Evolutionary conservation across 75 land plant species (phyloP).

Genomic region (Selaginella tamariscina): DNA sequence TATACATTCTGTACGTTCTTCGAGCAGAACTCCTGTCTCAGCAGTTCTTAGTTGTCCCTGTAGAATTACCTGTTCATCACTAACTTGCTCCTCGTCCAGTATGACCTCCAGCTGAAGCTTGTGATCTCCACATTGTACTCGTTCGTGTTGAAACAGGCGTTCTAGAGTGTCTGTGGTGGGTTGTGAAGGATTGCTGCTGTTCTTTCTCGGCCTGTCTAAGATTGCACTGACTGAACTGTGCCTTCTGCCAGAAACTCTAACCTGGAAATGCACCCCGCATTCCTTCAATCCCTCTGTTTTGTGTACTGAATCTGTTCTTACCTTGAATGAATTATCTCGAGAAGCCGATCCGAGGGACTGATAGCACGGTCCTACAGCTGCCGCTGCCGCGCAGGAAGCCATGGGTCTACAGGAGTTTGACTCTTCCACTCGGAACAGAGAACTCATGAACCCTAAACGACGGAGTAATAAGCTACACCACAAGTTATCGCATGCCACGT

Average conservation of each 20-base stretch:
- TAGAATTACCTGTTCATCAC: neutral
- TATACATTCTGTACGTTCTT: too few relatives aligned
- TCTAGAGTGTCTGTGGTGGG: neutral
- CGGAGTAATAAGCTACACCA: too few relatives aligned
- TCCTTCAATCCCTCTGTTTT: neutral
- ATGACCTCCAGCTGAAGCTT: too few relatives aligned
- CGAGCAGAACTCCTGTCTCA: too few relatives aligned
- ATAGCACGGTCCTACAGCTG: neutral
- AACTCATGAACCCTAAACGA: too few relatives aligned
- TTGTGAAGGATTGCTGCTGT: neutral
- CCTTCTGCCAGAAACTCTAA: neutral
- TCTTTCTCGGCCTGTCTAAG: neutral
- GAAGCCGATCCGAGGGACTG: neutral
- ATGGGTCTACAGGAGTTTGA: too few relatives aligned
- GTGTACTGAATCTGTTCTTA: neutral
- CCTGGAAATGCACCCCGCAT: neutral
- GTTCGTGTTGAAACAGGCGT: neutral
- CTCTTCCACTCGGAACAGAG: too few relatives aligned
- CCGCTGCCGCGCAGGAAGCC: neutral
- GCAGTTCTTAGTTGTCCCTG: too few relatives aligned
- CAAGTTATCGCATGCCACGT: neutral
- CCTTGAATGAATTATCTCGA: neutral
- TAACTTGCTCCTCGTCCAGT: neutral
- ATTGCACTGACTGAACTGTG: neutral
- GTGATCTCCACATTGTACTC: too few relatives aligned